Evolutionary conservation across 148 eudicot genomes (phyloP).

Genomic region (Silene conica): DNA sequence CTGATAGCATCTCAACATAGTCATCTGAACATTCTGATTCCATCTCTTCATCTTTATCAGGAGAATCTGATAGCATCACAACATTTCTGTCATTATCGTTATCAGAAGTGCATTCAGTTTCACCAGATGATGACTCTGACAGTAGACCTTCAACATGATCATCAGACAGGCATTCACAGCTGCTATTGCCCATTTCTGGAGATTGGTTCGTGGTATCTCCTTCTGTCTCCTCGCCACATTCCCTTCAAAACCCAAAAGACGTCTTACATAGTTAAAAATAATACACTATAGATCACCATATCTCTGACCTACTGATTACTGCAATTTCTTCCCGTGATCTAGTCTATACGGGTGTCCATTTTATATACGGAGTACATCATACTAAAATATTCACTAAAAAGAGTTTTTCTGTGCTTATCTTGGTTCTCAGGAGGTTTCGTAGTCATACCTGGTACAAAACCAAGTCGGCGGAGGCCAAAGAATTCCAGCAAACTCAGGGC

Average conservation of each 20-base stretch:
- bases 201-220: background rate
- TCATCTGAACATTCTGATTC: slow-evolving; percentile 7
- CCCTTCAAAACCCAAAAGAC: background rate
- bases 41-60: slow-evolving; percentile 14
- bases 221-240: background rate
- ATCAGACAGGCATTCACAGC: background rate
- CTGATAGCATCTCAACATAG: too few relatives aligned
- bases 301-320: background rate
- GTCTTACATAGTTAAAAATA: background rate
- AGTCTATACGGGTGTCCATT: too few relatives aligned
- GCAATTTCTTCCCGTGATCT: too few relatives aligned
- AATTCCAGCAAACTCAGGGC: slow-evolving; percentile 12
- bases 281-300: too few relatives aligned
- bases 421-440: background rate
- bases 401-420: too few relatives aligned
- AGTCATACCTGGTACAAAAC: slow-evolving; percentile 12
- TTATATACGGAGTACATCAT: background rate
- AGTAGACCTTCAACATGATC: slow-evolving; percentile 11
- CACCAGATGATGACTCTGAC: slow-evolving; percentile 7
- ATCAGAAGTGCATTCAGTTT: background rate
- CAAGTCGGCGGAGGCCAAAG: slow-evolving; percentile 23
- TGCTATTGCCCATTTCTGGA: background rate
- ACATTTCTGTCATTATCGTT: background rate
- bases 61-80: slow-evolving; percentile 13
- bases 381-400: background rate